Evolutionary conservation across 306 rosid genomes (phyloP).

Genomic region (Spatholobus suberectus): DNA sequence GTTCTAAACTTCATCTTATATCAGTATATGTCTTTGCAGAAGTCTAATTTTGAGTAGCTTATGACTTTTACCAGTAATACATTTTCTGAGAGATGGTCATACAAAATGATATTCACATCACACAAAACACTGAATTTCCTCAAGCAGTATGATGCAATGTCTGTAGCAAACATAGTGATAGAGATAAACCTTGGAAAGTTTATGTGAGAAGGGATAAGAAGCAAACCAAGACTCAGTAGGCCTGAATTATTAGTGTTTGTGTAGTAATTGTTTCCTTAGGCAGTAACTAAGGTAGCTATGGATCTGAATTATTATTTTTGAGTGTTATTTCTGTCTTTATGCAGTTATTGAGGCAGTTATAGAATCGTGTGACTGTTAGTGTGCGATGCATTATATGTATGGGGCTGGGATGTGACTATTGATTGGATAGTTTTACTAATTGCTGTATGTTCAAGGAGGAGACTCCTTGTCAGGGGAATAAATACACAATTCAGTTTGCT

Average conservation of each 20-base stretch:
- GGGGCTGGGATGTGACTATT: not conserved
- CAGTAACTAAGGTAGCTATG: not conserved
- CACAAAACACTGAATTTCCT: constrained; percentile 22
- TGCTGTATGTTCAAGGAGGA: not conserved
- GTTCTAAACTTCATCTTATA: constrained; percentile 18
- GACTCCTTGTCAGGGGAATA: not conserved
- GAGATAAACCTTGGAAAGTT: not conserved
- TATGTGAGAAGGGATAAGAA: not conserved
- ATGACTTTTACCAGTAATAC: constrained; percentile 6
- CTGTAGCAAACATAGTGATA: constrained; percentile 22
- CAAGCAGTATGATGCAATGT: constrained; percentile 25
- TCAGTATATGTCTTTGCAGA: constrained; percentile 1
- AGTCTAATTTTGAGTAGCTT: constrained; percentile 16
- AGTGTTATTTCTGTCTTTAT: not conserved
- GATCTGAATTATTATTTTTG: not conserved
- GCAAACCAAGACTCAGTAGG: not conserved
- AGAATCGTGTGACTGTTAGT: not conserved
- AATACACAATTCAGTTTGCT: not conserved
- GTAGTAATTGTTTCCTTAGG: not conserved
- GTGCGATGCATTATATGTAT: not conserved
- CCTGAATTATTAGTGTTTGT: not conserved
- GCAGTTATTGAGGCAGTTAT: not conserved
- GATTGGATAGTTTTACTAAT: not conserved
- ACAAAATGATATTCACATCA: constrained; percentile 21
- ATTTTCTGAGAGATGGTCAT: constrained; percentile 16